phyloP scores from a whole-genome alignment of 2,329 filamentous ascomycete genomes.

The Ophiobolus disseminans region DNA sequence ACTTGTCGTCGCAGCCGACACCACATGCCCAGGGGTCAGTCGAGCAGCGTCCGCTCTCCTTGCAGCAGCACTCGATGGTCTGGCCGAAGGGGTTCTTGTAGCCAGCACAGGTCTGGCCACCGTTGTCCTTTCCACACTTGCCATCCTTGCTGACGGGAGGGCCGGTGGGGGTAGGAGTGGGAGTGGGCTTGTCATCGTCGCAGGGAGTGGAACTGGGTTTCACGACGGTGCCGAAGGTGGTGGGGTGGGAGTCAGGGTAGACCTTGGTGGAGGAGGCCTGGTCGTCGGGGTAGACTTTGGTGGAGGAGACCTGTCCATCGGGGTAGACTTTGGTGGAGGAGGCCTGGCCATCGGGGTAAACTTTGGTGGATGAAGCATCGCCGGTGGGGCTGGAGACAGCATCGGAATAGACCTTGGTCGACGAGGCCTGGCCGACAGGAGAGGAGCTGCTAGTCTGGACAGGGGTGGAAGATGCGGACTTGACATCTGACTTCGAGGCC shows the following conservation, averaged over 20 bases:
- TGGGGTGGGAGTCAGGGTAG: constrained; percentile 3
- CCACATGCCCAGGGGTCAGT: constrained; percentile 30
- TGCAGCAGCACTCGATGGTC: constrained; percentile 36
- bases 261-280: constrained; percentile 1
- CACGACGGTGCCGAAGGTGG: constrained; percentile 1
- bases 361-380: background rate
- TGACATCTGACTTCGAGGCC: constrained; percentile 10
- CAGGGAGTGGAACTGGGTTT: constrained; percentile 23
- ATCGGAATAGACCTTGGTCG: constrained; percentile 3
- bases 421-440: background rate
- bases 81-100: constrained; percentile 28
- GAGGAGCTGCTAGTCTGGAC: background rate
- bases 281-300: background rate
- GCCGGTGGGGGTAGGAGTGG: constrained; percentile 19
- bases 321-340: constrained; percentile 5
- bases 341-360: background rate
- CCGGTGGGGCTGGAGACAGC: constrained; percentile 5
- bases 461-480: constrained; percentile 10
- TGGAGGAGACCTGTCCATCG: background rate
- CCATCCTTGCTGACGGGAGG: constrained; percentile 30
- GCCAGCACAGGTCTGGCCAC: constrained; percentile 33
- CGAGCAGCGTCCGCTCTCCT: constrained; percentile 28
- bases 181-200: constrained; percentile 12
- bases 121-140: constrained; percentile 31
- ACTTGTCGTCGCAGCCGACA: constrained; percentile 37